Conservation (phyloP, 1,139 yeast genomes). For the Protomyces arabidopsidicola region DNA sequence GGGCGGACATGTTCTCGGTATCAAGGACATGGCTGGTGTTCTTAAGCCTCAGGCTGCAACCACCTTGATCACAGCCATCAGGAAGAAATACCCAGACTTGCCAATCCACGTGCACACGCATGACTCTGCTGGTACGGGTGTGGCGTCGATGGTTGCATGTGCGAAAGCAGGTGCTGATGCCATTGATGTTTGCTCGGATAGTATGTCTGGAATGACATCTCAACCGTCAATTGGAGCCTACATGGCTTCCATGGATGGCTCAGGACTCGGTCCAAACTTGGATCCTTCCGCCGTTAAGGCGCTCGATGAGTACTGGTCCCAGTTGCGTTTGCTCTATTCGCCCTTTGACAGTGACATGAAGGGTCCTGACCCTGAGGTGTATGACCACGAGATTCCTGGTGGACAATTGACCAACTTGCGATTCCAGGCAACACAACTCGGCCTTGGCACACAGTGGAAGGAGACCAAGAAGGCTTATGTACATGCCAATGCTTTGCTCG, state of each 20-base stretch:
- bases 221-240: slow-evolving; percentile 95
- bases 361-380: slow-evolving; percentile 99
- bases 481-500: slow-evolving; percentile 81
- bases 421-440: slow-evolving; percentile 99
- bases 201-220: slow-evolving; percentile 97
- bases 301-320: slow-evolving; percentile 94
- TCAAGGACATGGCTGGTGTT: slow-evolving; percentile 99
- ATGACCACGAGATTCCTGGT: slow-evolving; percentile 98
- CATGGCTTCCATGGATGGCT: slow-evolving; percentile 83
- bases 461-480: slow-evolving; percentile 92
- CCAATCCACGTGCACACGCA: slow-evolving; percentile 99
- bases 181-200: slow-evolving; percentile 92
- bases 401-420: slow-evolving; percentile 95
- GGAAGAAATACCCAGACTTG: slow-evolving; percentile 82
- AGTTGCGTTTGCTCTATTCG: slow-evolving; percentile 91
- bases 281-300: slow-evolving; percentile 65
- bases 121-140: slow-evolving; percentile 99
- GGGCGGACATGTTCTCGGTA: slow-evolving; percentile 97
- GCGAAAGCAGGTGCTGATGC: slow-evolving; percentile 97
- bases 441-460: slow-evolving; percentile 91
- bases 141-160: slow-evolving; percentile 90
- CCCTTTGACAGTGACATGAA: slow-evolving; percentile 97
- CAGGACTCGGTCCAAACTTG: slow-evolving; percentile 67
- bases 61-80: slow-evolving; percentile 67
- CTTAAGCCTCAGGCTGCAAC: slow-evolving; percentile 92